phyloP scores from a whole-genome alignment of 1,284 basidiomycete genomes.

The Leccinum insolens region DNA sequence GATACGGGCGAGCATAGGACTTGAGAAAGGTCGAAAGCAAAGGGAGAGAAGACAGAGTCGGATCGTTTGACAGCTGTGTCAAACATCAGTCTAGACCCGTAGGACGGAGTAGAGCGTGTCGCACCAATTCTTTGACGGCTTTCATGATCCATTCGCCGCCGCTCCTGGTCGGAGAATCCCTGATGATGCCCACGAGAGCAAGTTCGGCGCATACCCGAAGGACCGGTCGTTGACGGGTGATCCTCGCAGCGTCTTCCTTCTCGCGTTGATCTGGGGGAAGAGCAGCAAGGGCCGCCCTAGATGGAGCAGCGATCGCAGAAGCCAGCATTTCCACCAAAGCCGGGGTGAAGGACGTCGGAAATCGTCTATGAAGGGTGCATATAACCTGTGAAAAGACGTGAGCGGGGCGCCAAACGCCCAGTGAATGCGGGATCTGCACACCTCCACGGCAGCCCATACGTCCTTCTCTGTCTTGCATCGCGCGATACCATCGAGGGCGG shows the following conservation, averaged over 20 bases:
- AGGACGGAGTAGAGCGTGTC: conserved; percentile 28
- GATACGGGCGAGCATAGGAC: conserved; percentile 78
- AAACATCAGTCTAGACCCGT: conserved; percentile 9
- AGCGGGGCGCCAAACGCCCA: neutral
- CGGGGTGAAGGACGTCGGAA: conserved; percentile 80
- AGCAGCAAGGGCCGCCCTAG: conserved; percentile 59
- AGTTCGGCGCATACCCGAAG: conserved; percentile 90
- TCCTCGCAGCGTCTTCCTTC: conserved; percentile 85
- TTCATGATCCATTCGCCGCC: conserved; percentile 90
- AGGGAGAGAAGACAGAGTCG: conserved; percentile 82
- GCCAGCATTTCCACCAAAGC: conserved; percentile 69
- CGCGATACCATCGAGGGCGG: conserved; percentile 82
- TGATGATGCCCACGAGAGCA: conserved; percentile 83
- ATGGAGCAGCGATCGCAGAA: conserved; percentile 66
- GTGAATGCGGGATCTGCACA: conserved; percentile 39
- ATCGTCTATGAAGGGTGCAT: conserved; percentile 87
- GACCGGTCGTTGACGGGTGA: conserved; percentile 83
- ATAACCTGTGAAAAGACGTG: conserved; percentile 63
- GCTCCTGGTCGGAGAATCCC: conserved; percentile 64
- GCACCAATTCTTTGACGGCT: conserved; percentile 78
- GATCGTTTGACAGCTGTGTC: conserved; percentile 81
- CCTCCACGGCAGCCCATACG: conserved; percentile 91
- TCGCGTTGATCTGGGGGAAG: conserved; percentile 83
- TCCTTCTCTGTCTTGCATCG: conserved; percentile 91
- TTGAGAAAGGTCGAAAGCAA: conserved; percentile 86